These are phyloP conservation scores for Hypoxylon sp. DNA, from an alignment of 2,329 filamentous ascomycete genomes.

Conservation along the genomic window DNA sequence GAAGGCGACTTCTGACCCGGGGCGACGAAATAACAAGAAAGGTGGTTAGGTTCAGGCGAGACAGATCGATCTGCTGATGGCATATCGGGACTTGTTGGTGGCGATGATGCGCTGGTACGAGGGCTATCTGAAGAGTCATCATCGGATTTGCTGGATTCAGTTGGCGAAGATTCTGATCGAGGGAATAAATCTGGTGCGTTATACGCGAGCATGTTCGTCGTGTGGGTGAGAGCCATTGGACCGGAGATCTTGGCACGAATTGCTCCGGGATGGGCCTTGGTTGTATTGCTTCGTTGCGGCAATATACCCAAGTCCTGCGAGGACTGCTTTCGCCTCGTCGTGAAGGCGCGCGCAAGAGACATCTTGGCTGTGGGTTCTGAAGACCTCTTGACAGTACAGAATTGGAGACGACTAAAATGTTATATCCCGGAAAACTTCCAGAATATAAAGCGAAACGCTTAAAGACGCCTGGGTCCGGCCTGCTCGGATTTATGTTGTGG, in stretches of 20 bases:
- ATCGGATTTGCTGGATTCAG: conserved; percentile 67
- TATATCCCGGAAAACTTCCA: conserved; percentile 30
- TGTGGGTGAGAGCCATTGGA: conserved; percentile 89
- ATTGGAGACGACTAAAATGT: conserved; percentile 12
- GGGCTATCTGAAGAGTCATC: conserved; percentile 81
- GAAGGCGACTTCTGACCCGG: conserved; percentile 62
- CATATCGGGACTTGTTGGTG: conserved; percentile 78
- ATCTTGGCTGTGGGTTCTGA: conserved; percentile 57
- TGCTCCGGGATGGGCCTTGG: conserved; percentile 62
- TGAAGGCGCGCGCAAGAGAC: conserved; percentile 80
- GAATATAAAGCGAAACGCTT: conserved; percentile 36
- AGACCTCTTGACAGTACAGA: conserved; percentile 12
- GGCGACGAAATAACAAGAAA: conserved; percentile 76
- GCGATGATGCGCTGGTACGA: conserved; percentile 69
- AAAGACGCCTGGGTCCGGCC: conserved; percentile 21
- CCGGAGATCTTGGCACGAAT: conserved; percentile 84
- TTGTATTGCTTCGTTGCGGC: conserved; percentile 66
- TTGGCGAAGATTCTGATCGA: conserved; percentile 64
- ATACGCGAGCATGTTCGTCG: conserved; percentile 96
- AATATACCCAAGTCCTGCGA: conserved; percentile 58
- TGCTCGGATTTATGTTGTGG: conserved; percentile 43
- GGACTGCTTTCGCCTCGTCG: conserved; percentile 75
- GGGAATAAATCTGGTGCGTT: conserved; percentile 86
- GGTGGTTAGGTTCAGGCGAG: conserved; percentile 74
- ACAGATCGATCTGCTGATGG: conserved; percentile 69